Conservation (phyloP, 106 monocot genomes). For the Xerophyta viscosa region DNA sequence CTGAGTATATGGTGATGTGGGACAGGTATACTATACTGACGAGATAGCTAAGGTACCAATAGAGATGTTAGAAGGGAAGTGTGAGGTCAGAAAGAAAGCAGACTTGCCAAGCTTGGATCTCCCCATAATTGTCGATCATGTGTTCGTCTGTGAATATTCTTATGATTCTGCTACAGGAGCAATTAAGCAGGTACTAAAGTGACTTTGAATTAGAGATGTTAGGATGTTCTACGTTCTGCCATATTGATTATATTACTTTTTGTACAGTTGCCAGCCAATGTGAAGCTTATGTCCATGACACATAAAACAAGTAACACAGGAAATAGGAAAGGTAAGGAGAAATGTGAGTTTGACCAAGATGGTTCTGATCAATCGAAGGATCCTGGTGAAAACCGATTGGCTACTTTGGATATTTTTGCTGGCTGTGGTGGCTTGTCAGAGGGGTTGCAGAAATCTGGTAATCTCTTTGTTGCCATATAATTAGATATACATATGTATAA, state of each 20-base stretch:
- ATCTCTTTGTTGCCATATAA: background rate
- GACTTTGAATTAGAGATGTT: too few species aligned
- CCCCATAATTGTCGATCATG: constrained; percentile 58
- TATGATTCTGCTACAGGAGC: constrained; percentile 65
- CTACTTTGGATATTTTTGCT: constrained; percentile 97
- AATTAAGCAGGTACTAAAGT: constrained; percentile 67
- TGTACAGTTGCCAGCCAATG: constrained; percentile 63
- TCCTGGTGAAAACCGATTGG: constrained; percentile 42
- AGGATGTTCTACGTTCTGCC: constrained; percentile 2
- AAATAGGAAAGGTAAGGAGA: constrained; percentile 81
- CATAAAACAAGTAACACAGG: constrained; percentile 16
- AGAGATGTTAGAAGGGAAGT: constrained; percentile 78
- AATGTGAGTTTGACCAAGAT: constrained; percentile 46
- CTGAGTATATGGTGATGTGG: constrained; percentile 3
- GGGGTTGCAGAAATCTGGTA: constrained; percentile 88
- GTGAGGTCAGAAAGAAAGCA: constrained; percentile 59
- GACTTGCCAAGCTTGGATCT: constrained; percentile 49
- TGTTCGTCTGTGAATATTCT: constrained; percentile 81
- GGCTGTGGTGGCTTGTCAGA: constrained; percentile 99
- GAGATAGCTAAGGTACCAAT: constrained; percentile 44
- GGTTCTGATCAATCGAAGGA: constrained; percentile 24
- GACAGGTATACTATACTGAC: constrained; percentile 88
- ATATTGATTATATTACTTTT: constrained; percentile 9
- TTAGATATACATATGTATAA: too few species aligned
- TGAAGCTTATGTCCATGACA: constrained; percentile 27